These are phyloP conservation scores for Coffea eugenioides DNA, from an alignment of 257 asterid species.

Conservation along the genomic window DNA sequence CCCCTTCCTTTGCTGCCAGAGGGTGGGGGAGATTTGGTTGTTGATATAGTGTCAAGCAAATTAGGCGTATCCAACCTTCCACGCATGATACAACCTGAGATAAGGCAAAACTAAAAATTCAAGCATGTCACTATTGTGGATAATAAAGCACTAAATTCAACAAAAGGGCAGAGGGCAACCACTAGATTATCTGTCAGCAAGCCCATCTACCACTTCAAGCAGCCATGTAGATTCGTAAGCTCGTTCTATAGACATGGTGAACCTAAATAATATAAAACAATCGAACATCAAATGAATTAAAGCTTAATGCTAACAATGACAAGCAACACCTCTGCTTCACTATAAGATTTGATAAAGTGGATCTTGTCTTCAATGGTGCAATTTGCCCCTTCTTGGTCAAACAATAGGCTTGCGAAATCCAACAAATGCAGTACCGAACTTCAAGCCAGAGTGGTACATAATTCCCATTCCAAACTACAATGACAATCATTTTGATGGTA, in stretches of 20 bases:
- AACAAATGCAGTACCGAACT: neutral
- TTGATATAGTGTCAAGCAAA: neutral
- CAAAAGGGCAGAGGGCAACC: neutral
- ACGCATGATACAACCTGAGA: neutral
- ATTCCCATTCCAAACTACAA: neutral
- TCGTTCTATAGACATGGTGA: neutral
- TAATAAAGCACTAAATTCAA: neutral
- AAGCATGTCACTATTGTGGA: neutral
- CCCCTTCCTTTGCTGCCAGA: neutral
- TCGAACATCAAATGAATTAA: neutral
- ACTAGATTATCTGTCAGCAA: neutral
- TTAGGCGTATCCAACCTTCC: neutral
- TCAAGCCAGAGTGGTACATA: neutral
- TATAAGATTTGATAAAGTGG: neutral
- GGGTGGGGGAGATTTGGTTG: neutral
- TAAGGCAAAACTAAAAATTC: neutral
- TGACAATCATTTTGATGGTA: neutral
- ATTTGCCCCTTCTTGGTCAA: neutral
- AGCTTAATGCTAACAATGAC: neutral
- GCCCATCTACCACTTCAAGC: too few relatives aligned
- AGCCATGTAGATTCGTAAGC: too few relatives aligned
- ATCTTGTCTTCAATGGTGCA: neutral
- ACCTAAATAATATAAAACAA: neutral
- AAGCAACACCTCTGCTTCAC: neutral
- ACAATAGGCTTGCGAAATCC: neutral